Evolutionary conservation across 345 rosid genomes (phyloP).

Genomic region (Viola odorata): DNA sequence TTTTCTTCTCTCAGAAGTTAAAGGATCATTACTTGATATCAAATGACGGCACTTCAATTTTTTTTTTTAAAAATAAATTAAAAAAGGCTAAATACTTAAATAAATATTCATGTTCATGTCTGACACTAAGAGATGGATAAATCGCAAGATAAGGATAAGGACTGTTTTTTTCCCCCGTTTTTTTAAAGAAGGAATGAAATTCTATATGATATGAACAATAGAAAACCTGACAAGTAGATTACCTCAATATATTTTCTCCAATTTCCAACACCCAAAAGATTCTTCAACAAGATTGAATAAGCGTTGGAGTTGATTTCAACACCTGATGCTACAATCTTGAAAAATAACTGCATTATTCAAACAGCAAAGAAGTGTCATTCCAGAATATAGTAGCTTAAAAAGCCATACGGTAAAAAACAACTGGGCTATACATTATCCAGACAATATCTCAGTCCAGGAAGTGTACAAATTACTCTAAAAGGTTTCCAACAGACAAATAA

Average conservation of each 20-base stretch:
- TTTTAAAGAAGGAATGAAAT: neutral
- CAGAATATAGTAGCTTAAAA: neutral
- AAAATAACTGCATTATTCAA: conserved; percentile 52
- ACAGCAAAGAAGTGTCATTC: neutral
- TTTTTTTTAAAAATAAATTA: too few relatives aligned
- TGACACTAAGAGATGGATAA: conserved; percentile 5
- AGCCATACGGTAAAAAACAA: neutral
- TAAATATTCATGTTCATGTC: neutral
- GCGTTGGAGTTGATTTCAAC: conserved; percentile 51
- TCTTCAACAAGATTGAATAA: conserved; percentile 57
- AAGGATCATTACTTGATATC: too few relatives aligned
- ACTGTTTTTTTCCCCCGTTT: too few relatives aligned
- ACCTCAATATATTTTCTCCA: conserved; percentile 99
- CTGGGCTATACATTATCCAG: neutral
- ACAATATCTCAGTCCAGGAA: neutral
- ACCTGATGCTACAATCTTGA: conserved; percentile 59
- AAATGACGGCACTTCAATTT: too few relatives aligned
- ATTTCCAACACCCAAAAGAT: conserved; percentile 70
- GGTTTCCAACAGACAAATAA: neutral
- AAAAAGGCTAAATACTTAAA: too few relatives aligned
- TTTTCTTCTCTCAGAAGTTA: too few relatives aligned
- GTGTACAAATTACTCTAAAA: neutral
- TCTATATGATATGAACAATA: neutral
- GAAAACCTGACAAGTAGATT: neutral
- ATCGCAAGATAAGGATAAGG: neutral